Evolutionary conservation across 192 early-diverging fungal genomes (phyloP).

Genomic region (Coemansia aciculifera): DNA sequence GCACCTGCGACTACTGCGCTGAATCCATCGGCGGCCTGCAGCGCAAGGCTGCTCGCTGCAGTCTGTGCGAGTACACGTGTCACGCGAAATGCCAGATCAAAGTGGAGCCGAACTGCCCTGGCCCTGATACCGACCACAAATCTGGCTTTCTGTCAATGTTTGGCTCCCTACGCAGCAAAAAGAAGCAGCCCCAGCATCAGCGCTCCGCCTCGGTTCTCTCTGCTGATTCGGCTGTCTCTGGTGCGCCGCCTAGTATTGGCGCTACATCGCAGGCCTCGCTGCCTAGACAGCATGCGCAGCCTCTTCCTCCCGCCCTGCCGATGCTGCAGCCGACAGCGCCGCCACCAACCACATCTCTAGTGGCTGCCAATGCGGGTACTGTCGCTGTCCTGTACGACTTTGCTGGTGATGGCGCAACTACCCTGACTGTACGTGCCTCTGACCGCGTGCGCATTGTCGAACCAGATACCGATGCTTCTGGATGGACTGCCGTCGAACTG

Average conservation of each 20-base stretch:
- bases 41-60: conserved; percentile 38
- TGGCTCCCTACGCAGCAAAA: conserved; percentile 29
- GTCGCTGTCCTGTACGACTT: conserved; percentile 34
- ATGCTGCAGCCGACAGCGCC: neutral
- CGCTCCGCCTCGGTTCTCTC: conserved; percentile 31
- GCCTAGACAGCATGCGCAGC: neutral
- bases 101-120: conserved; percentile 41
- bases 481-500: conserved; percentile 26
- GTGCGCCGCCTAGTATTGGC: neutral
- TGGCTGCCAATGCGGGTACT: neutral
- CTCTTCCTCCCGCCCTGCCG: neutral
- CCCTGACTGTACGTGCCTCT: conserved; percentile 29
- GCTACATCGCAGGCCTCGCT: neutral
- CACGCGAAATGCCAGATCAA: conserved; percentile 54
- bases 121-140: conserved; percentile 33
- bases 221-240: conserved; percentile 10
- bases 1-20: conserved; percentile 51
- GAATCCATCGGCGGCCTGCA: conserved; percentile 48
- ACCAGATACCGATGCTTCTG: conserved; percentile 31
- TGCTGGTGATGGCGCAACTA: conserved; percentile 37
- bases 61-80: conserved; percentile 44
- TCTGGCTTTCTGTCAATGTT: conserved; percentile 43
- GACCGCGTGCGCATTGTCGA: conserved; percentile 31
- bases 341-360: neutral
- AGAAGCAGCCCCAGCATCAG: conserved; percentile 16